A percentile compares a stretch with the other conserved stretches of the same genome.
Evolutionary conservation across 176 grass and related monocot species (phyloP).

Genomic region (Eragrostis curvula): DNA sequence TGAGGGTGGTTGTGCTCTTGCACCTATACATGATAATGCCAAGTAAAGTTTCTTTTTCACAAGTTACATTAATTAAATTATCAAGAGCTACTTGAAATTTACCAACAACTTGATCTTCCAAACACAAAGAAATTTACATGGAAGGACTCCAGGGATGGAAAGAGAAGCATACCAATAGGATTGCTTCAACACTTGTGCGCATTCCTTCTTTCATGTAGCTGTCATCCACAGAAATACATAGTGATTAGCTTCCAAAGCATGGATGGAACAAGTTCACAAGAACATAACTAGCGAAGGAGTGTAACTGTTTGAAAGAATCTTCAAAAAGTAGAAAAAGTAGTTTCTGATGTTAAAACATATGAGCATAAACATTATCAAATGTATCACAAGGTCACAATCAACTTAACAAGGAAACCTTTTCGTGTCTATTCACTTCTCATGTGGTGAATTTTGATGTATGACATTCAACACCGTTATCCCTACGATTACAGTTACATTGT

Average conservation of each 20-base stretch:
- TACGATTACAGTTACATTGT: not conserved
- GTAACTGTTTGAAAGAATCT: not conserved
- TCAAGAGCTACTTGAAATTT: not conserved
- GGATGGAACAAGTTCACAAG: conserved; percentile 10
- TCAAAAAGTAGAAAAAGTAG: not conserved
- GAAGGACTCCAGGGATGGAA: not conserved
- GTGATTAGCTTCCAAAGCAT: not conserved
- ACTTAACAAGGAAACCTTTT: not conserved
- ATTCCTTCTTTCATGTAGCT: conserved; percentile 99
- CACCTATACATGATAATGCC: conserved; percentile 50
- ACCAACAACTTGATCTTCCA: not conserved
- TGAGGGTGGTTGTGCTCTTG: conserved; percentile 99
- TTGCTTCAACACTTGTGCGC: conserved; percentile 95
- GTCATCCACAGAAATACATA: conserved; percentile 34
- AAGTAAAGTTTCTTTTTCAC: conserved; percentile 10
- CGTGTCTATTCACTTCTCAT: not conserved
- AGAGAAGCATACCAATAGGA: conserved; percentile 68
- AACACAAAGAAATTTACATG: not conserved
- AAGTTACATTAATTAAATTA: not conserved
- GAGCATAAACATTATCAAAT: not conserved
- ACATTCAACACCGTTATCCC: not conserved
- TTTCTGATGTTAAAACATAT: not conserved
- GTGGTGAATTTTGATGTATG: not conserved
- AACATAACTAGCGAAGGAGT: conserved; percentile 8
- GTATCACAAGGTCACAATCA: not conserved